phyloP scores from a whole-genome alignment of 2,329 filamentous ascomycete genomes.

The Botrytis fabae region DNA sequence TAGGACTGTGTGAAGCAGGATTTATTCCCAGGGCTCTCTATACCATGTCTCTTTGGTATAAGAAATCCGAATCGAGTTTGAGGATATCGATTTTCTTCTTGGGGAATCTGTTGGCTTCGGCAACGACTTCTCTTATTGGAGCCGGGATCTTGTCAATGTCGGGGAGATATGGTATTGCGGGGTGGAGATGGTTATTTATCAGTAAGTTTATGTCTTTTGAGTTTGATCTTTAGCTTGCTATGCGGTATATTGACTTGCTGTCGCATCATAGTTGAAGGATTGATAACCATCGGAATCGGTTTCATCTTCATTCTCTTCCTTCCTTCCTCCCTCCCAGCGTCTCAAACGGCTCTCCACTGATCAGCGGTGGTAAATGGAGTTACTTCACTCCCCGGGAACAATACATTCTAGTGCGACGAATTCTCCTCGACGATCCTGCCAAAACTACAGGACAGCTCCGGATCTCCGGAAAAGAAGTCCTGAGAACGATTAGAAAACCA shows the following conservation, averaged over 20 bases:
- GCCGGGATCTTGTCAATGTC: background rate
- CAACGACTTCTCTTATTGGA: background rate
- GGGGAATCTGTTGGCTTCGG: background rate
- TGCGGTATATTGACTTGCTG: background rate
- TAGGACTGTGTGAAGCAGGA: background rate
- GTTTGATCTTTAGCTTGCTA: background rate
- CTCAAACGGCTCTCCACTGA: background rate
- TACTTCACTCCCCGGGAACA: background rate
- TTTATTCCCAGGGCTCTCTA: background rate
- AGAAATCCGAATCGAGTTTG: background rate
- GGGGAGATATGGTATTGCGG: background rate
- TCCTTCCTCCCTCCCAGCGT: background rate
- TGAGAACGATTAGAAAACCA: background rate
- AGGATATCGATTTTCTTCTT: background rate
- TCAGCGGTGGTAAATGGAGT: background rate
- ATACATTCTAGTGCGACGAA: background rate
- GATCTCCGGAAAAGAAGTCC: background rate
- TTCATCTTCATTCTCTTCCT: background rate
- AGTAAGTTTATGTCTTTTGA: background rate
- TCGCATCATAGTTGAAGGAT: background rate
- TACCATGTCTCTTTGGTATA: background rate
- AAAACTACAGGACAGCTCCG: background rate
- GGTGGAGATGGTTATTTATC: background rate
- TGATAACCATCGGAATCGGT: background rate
- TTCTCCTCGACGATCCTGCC: background rate